Conservation (phyloP, 306 rosid genomes). For the Pueraria montana region DNA sequence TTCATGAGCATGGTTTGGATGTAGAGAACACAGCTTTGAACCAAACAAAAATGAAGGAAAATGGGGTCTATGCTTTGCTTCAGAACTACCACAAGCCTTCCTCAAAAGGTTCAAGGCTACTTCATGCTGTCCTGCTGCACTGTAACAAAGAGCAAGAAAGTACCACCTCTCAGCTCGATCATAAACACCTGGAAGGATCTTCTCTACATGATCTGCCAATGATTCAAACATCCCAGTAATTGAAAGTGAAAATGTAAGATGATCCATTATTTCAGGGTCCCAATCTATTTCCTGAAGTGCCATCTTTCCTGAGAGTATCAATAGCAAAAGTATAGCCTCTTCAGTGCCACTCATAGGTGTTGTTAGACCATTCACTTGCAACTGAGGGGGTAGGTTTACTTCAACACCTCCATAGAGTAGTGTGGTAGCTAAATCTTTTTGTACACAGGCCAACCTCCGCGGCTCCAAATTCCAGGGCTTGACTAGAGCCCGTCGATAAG, state of each 20-base stretch:
- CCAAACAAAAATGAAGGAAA: slow-evolving; percentile 77
- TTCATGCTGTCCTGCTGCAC: slow-evolving; percentile 78
- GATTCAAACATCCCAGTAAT: slow-evolving; percentile 70
- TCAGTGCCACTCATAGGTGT: slow-evolving; percentile 69
- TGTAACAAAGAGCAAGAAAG: slow-evolving; percentile 91
- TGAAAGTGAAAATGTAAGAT: slow-evolving; percentile 88
- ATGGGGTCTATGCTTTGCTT: slow-evolving; percentile 65
- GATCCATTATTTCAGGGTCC: slow-evolving; percentile 83
- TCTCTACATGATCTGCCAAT: slow-evolving; percentile 79
- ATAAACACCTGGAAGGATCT: slow-evolving; percentile 78
- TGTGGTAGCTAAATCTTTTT: slow-evolving; percentile 78
- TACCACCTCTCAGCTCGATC: slow-evolving; percentile 84
- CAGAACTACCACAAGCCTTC: slow-evolving; percentile 82
- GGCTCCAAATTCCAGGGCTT: slow-evolving; percentile 93
- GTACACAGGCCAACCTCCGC: slow-evolving; percentile 66
- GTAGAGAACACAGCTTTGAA: slow-evolving; percentile 77
- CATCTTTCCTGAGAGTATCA: slow-evolving; percentile 73
- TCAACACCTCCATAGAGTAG: slow-evolving; percentile 89
- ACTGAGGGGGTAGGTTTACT: slow-evolving; percentile 66
- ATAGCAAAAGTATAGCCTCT: slow-evolving; percentile 81
- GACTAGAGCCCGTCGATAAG: slow-evolving; percentile 72
- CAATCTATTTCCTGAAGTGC: slow-evolving; percentile 69
- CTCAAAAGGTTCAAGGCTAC: slow-evolving; percentile 78
- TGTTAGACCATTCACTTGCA: slow-evolving; percentile 65
- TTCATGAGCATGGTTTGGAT: slow-evolving; percentile 62